These are phyloP conservation scores for Penicillium samsonianum DNA, from an alignment of 495 filamentous ascomycete species.

Conservation along the genomic window DNA sequence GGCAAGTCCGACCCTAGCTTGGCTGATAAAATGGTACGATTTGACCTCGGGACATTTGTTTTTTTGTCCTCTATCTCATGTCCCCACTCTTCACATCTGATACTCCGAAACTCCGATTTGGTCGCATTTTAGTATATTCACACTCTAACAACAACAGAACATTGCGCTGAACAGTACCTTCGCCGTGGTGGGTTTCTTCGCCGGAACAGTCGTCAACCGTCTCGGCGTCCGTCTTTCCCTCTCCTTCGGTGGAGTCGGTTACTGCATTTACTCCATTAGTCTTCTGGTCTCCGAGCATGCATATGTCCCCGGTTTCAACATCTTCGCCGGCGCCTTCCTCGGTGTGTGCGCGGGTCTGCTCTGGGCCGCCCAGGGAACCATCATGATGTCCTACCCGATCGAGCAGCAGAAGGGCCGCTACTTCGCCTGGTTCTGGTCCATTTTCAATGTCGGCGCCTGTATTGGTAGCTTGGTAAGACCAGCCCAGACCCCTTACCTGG, in stretches of 20 bases:
- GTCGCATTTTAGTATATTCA: background rate
- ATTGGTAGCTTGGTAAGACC: conserved; percentile 48
- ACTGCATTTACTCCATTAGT: conserved; percentile 47
- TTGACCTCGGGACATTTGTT: conserved; percentile 16
- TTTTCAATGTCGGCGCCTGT: conserved; percentile 55
- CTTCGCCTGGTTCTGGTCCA: conserved; percentile 55
- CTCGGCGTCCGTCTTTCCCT: conserved; percentile 46
- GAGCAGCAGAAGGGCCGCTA: conserved; percentile 51
- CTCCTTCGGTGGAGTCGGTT: conserved; percentile 48
- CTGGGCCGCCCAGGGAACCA: conserved; percentile 54
- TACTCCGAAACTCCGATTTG: background rate
- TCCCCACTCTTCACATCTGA: background rate
- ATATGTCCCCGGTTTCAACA: conserved; percentile 69
- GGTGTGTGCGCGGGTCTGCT: conserved; percentile 52
- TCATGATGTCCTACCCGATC: conserved; percentile 55
- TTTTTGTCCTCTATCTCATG: background rate
- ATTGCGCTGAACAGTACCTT: conserved; percentile 66
- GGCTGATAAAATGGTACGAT: conserved; percentile 43
- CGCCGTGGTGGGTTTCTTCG: conserved; percentile 55
- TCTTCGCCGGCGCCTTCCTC: conserved; percentile 58
- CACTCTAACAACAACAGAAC: conserved; percentile 22
- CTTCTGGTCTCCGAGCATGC: conserved; percentile 67
- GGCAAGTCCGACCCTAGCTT: conserved; percentile 45
- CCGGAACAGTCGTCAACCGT: conserved; percentile 51
- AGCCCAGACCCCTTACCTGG: background rate